Evolutionary conservation across 2,329 filamentous ascomycete species (phyloP), one percentile per base, ranked within the genome.

Genomic region (Colletotrichum sp.): DNA sequence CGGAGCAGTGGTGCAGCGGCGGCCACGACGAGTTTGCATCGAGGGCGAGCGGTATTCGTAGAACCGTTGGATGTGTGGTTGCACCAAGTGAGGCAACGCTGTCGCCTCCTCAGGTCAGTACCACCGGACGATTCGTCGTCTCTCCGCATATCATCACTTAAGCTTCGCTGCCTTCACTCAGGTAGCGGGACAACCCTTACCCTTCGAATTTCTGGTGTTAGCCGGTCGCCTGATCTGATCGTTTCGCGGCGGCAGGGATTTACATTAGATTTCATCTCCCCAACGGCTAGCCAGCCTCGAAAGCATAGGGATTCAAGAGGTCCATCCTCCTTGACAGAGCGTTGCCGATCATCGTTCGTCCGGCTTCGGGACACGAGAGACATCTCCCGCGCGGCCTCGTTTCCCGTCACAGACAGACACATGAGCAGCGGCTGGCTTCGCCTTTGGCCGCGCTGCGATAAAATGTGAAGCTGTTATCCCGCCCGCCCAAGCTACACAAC

Each of bases 341-440:
- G n/a, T 62, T 36, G 52, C 59, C 60, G 21, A 39, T 44, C 44
- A 52, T 21, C 21, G 57, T 52, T 63, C 68, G 36, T 63, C 49
- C 57, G 68, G 18, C 32, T 64, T 28, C 57, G 57, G 49, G 57
- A 44, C 30, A 52, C 21, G 13, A 65, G 24, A 39, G 44, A 34
- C 30, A 66, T n/a, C 8, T 57, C 39, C n/a, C 49, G 44, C 65
- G 7, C 64, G 59, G 28, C 21, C 49, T 26, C 49, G 57, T 57
- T n/a, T 55, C 21, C 63, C 63, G 39, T 36, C 55, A 16, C 34
- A 30, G 26, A 16, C 44, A 30, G 26, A 13, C 39, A 64, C n/a
- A 71, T 49, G 55, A 52, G 49, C 79, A 76, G 79, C 81, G 80
- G 81, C 81, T 81, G 64, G 30, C 30, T 60, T 49, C 70, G 49